A percentile compares a stretch with the other conserved stretches of the same genome.
Conservation (phyloP, 345 rosid genomes). For the Camelina neglecta region DNA sequence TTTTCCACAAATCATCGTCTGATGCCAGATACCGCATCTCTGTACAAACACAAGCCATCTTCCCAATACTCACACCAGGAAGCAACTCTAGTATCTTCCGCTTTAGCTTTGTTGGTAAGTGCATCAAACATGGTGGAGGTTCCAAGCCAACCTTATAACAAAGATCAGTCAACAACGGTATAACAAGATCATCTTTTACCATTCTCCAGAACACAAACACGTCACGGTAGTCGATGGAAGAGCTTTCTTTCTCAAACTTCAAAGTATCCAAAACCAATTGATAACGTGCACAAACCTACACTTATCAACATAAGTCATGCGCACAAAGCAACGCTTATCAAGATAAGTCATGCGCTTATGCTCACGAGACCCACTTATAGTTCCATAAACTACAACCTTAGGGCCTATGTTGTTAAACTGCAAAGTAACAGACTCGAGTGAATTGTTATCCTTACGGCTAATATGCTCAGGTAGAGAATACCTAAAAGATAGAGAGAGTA, state of each 20-base stretch:
- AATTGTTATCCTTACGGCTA: conserved; percentile 11
- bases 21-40: conserved; percentile 59
- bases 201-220: conserved; percentile 74
- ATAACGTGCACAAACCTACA: conserved; percentile 52
- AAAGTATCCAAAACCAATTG: conserved; percentile 38
- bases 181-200: conserved; percentile 70
- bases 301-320: conserved; percentile 52
- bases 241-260: conserved; percentile 31
- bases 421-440: conserved; percentile 48
- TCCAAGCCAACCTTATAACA: conserved; percentile 57
- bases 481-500: conserved; percentile 51
- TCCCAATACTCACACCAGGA: conserved; percentile 58
- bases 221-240: conserved; percentile 27
- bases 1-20: conserved; percentile 60
- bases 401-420: conserved; percentile 57
- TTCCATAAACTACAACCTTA: conserved; percentile 63
- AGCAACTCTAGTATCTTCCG: conserved; percentile 65
- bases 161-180: conserved; percentile 64
- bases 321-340: conserved; percentile 53
- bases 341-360: conserved; percentile 48
- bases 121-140: conserved; percentile 62
- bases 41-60: conserved; percentile 52
- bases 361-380: conserved; percentile 41
- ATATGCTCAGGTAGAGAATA: conserved; percentile 67
- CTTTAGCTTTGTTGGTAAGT: conserved; percentile 72